phyloP scores from a whole-genome alignment of 345 rosid genomes.

The Populus simonii region DNA sequence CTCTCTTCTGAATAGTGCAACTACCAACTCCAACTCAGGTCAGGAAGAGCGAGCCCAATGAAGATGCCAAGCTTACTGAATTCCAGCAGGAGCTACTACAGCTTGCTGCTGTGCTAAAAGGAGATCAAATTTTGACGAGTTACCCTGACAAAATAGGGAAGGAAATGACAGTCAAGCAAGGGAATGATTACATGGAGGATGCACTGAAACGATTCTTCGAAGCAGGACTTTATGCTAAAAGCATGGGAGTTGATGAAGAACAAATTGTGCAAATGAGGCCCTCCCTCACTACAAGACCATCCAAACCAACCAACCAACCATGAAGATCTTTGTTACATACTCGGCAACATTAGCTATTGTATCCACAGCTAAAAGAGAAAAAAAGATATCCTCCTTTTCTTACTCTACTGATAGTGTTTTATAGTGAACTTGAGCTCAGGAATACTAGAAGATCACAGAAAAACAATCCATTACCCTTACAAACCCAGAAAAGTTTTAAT shows the following conservation, averaged over 20 bases:
- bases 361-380: neutral
- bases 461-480: neutral
- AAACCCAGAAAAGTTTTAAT: neutral
- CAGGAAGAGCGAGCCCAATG: constrained; percentile 57
- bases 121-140: constrained; percentile 54
- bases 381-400: neutral
- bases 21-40: constrained; percentile 61
- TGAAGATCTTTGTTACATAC: neutral
- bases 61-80: constrained; percentile 60
- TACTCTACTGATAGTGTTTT: neutral
- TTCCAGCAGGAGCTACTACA: constrained; percentile 83
- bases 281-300: constrained; percentile 67
- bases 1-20: constrained; percentile 23
- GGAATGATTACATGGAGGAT: constrained; percentile 74
- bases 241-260: constrained; percentile 75
- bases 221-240: constrained; percentile 55
- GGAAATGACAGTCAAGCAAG: constrained; percentile 74
- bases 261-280: constrained; percentile 81
- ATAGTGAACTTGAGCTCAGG: neutral
- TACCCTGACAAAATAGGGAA: constrained; percentile 46
- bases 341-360: neutral
- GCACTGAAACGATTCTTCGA: constrained; percentile 73
- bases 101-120: constrained; percentile 74
- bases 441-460: neutral
- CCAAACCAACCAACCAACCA: constrained; percentile 28